Evolutionary conservation across 192 early-diverging fungal species (phyloP).

Genomic region (Globomyces pollinis-pini): DNA sequence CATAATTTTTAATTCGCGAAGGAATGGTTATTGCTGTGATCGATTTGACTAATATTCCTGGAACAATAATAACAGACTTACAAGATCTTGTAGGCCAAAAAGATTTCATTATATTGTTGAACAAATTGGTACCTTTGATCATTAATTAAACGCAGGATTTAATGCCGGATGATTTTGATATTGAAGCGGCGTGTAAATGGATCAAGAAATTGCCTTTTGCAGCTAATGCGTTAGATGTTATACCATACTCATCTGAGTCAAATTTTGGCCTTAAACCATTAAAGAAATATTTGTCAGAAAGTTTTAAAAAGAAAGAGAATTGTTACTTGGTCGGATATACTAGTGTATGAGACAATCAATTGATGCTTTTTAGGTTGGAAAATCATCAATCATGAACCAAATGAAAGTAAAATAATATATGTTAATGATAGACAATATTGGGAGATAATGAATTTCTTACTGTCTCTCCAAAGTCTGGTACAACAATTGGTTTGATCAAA

Average conservation of each 20-base stretch:
- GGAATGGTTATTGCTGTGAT: background rate
- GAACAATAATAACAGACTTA: background rate
- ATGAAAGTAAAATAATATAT: background rate
- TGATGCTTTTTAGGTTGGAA: too few species aligned
- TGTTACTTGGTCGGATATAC: slow-evolving; percentile 1
- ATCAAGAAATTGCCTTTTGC: background rate
- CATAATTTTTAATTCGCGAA: too few species aligned
- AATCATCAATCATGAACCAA: slow-evolving; percentile 3
- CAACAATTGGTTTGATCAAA: background rate
- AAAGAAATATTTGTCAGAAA: background rate
- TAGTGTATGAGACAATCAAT: too few species aligned
- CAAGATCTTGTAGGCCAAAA: slow-evolving; percentile 4
- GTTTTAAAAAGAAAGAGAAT: background rate
- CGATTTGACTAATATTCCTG: background rate
- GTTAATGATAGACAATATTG: background rate
- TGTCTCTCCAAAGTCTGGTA: background rate
- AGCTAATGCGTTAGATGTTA: background rate
- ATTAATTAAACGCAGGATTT: slow-evolving; percentile 7
- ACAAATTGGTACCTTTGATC: background rate
- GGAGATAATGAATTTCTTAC: background rate
- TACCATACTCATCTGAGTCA: background rate
- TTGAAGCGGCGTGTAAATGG: background rate
- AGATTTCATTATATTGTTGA: background rate
- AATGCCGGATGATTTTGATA: background rate
- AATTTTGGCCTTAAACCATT: background rate